A percentile compares a stretch with the other conserved stretches of the same genome.
These are phyloP conservation scores for Cryptosporidium meleagridis DNA, from an alignment of 169 alveolate species.

Conservation along the genomic window DNA sequence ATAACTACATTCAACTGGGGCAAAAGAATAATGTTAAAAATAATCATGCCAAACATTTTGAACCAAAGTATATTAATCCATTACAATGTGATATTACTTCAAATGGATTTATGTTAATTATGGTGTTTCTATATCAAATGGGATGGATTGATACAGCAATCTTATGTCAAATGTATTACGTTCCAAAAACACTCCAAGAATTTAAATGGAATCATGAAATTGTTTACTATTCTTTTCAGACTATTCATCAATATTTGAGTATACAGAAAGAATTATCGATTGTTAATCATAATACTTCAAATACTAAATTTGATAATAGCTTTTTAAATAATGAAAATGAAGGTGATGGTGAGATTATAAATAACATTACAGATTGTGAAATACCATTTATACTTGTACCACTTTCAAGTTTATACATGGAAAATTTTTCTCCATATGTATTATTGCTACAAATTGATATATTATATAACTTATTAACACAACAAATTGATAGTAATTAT, in stretches of 20 bases:
- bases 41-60: background rate
- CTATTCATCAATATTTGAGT: slow-evolving; percentile 17
- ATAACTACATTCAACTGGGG: background rate
- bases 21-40: background rate
- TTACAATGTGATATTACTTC: slow-evolving; percentile 72
- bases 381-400: slow-evolving; percentile 63
- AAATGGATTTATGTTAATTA: slow-evolving; percentile 60
- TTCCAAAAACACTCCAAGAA: slow-evolving; percentile 38
- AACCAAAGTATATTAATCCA: slow-evolving; percentile 32
- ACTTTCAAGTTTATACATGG: slow-evolving; percentile 57
- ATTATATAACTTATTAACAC: slow-evolving; percentile 51
- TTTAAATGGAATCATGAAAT: slow-evolving; percentile 72
- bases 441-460: slow-evolving; percentile 45
- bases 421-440: slow-evolving; percentile 68
- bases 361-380: slow-evolving; percentile 8
- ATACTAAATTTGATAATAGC: background rate
- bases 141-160: slow-evolving; percentile 69
- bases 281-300: background rate
- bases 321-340: background rate
- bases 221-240: slow-evolving; percentile 58
- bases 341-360: background rate
- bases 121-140: slow-evolving; percentile 63
- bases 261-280: slow-evolving; percentile 37
- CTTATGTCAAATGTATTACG: slow-evolving; percentile 46
- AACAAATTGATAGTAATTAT: slow-evolving; percentile 46